Evolutionary conservation across 2,329 filamentous ascomycete genomes (phyloP).

Genomic region (Pseudocercospora eumusae): DNA sequence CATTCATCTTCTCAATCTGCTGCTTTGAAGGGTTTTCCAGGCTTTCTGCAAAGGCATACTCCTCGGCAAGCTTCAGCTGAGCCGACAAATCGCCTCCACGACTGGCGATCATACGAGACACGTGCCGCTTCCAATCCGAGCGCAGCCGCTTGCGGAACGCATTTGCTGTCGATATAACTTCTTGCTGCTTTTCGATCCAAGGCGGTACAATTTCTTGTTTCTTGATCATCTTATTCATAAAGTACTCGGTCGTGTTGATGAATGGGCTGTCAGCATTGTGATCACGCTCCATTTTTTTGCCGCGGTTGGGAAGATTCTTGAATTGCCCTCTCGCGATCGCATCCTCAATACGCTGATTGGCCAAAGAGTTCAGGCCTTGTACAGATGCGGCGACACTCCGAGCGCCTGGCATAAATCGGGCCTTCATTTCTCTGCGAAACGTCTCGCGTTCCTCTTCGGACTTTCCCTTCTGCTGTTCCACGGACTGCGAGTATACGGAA

Average conservation of each 20-base stretch:
- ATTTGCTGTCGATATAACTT: slow-evolving; percentile 68
- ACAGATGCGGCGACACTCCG: slow-evolving; percentile 74
- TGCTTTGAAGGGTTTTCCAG: slow-evolving; percentile 59
- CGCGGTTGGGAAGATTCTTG: slow-evolving; percentile 71
- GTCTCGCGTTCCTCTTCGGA: slow-evolving; percentile 72
- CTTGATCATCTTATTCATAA: slow-evolving; percentile 98
- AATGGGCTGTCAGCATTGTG: slow-evolving; percentile 82
- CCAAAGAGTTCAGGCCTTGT: slow-evolving; percentile 75
- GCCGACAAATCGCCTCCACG: slow-evolving; percentile 71
- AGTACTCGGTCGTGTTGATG: slow-evolving; percentile 93
- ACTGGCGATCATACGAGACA: slow-evolving; percentile 74
- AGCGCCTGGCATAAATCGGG: slow-evolving; percentile 74
- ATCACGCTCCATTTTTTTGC: slow-evolving; percentile 78
- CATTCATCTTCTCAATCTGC: slow-evolving; percentile 47
- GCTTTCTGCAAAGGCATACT: slow-evolving; percentile 74
- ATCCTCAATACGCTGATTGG: slow-evolving; percentile 90
- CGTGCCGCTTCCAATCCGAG: slow-evolving; percentile 82
- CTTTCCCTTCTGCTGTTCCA: slow-evolving; percentile 58
- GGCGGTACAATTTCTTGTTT: slow-evolving; percentile 92
- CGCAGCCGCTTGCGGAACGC: slow-evolving; percentile 74
- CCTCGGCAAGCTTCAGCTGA: slow-evolving; percentile 70
- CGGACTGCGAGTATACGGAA: slow-evolving; percentile 54
- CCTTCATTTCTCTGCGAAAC: slow-evolving; percentile 71
- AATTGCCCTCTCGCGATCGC: slow-evolving; percentile 92
- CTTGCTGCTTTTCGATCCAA: slow-evolving; percentile 99